A percentile compares a stretch with the other conserved stretches of the same genome.
Evolutionary conservation across 352 stramenopile species (phyloP).

Genomic region (Globisporangium mamillatum): DNA sequence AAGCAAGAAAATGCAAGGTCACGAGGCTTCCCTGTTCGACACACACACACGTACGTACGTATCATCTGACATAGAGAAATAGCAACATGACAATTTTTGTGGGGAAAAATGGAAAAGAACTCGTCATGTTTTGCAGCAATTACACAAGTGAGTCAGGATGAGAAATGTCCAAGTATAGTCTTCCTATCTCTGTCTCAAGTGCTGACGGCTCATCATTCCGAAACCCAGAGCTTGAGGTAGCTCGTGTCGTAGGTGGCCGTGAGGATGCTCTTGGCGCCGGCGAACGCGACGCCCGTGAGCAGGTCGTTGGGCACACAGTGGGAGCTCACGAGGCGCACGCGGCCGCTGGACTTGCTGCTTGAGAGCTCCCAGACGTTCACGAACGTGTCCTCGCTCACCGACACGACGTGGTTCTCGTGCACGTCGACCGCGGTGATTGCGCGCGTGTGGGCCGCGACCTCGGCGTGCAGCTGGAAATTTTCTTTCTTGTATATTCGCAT

Average conservation of each 20-base stretch:
- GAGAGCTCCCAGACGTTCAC: constrained; percentile 73
- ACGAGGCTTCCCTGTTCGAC: no score
- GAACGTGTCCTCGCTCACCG: constrained; percentile 76
- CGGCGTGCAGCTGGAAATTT: constrained; percentile 47
- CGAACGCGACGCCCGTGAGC: constrained; percentile 55
- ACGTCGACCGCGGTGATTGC: constrained; percentile 64
- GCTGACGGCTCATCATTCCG: constrained; percentile 29
- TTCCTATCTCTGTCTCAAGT: neutral
- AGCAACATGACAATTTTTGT: neutral
- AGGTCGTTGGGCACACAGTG: constrained; percentile 63
- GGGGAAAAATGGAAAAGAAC: neutral
- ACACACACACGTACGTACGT: neutral
- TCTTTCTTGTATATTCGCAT: constrained; percentile 54
- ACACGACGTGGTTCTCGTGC: constrained; percentile 46
- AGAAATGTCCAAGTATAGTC: neutral
- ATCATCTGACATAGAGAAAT: neutral
- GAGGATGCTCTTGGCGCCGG: constrained; percentile 42
- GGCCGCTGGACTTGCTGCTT: constrained; percentile 19
- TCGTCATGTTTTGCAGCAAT: neutral
- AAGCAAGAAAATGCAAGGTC: neutral
- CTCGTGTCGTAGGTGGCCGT: constrained; percentile 64
- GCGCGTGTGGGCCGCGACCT: constrained; percentile 68
- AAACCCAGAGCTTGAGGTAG: constrained; percentile 69
- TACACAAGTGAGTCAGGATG: neutral
- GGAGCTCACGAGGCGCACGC: constrained; percentile 56